Conservation (phyloP, 2,329 filamentous ascomycete genomes). For the Epichloe glyceriae region DNA sequence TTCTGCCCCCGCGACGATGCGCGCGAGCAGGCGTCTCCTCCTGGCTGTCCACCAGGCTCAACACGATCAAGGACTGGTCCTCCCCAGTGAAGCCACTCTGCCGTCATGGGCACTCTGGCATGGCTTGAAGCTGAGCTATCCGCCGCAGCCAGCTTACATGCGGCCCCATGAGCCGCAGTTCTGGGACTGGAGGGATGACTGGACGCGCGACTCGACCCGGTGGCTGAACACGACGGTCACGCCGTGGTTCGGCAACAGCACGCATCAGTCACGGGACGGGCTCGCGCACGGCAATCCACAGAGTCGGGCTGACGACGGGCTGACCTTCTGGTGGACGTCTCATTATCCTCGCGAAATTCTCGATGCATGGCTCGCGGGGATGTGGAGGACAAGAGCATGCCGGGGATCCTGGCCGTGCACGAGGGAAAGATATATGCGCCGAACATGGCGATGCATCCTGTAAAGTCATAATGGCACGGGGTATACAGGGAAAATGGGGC, state of each 20-base stretch:
- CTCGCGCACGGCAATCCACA: constrained; percentile 13
- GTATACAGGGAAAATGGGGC: too few relatives aligned
- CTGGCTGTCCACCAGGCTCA: too few relatives aligned
- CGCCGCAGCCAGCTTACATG: constrained; percentile 23
- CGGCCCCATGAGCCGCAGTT: constrained; percentile 3
- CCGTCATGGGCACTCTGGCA: too few relatives aligned
- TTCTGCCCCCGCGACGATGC: too few relatives aligned
- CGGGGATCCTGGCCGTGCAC: constrained; percentile 16
- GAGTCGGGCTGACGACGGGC: constrained; percentile 12
- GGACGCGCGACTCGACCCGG: too few relatives aligned
- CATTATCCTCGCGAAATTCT: constrained; percentile 19
- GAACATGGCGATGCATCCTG: constrained; percentile 24
- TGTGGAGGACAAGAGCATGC: constrained; percentile 9
- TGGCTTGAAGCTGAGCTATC: constrained; percentile 17
- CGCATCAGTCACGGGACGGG: constrained; percentile 14
- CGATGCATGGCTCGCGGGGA: constrained; percentile 19
- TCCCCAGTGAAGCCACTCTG: too few relatives aligned
- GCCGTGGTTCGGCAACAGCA: constrained; percentile 18
- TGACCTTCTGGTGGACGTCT: constrained; percentile 23
- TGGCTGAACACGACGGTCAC: not conserved
- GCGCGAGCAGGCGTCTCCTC: too few relatives aligned
- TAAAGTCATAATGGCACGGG: constrained; percentile 14
- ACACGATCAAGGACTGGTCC: too few relatives aligned
- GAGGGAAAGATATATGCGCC: constrained; percentile 20
- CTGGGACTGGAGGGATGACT: constrained; percentile 6